Evolutionary conservation across 768 basidiomycete genomes (phyloP).

Genomic region (Boletus pseudopeckii): DNA sequence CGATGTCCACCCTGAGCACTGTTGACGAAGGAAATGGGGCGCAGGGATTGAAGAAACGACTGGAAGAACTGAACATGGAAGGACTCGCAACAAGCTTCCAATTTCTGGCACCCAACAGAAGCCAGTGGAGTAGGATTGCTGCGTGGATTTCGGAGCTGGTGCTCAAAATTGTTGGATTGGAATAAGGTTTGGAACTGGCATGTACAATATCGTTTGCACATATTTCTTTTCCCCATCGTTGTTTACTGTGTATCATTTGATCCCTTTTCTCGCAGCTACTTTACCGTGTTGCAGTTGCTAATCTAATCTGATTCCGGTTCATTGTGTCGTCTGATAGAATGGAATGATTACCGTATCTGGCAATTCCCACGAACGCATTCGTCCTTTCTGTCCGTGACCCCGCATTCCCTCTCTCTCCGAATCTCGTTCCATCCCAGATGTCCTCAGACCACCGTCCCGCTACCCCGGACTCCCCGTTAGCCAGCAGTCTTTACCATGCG

Average conservation of each 20-base stretch:
- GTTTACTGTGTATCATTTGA: constrained; percentile 1
- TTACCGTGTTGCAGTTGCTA: constrained; percentile 4
- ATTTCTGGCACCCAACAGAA: constrained; percentile 57
- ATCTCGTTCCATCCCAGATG: constrained; percentile 19
- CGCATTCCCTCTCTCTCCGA: not conserved
- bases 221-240: not conserved
- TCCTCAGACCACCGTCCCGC: constrained; percentile 33
- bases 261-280: constrained; percentile 7
- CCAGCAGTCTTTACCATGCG: constrained; percentile 49
- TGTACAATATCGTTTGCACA: constrained; percentile 20
- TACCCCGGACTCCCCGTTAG: constrained; percentile 50
- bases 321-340: not conserved
- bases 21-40: constrained; percentile 49
- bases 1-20: constrained; percentile 62
- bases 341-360: constrained; percentile 9
- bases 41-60: constrained; percentile 46
- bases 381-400: not conserved
- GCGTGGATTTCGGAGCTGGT: constrained; percentile 72
- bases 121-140: constrained; percentile 60
- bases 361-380: constrained; percentile 17
- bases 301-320: constrained; percentile 1
- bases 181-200: constrained; percentile 13
- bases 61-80: constrained; percentile 71
- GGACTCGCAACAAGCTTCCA: constrained; percentile 71
- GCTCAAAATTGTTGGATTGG: constrained; percentile 45